These are phyloP conservation scores for Cladophialophora psammophila DNA, from an alignment of 2,329 filamentous ascomycete species.

Conservation along the genomic window DNA sequence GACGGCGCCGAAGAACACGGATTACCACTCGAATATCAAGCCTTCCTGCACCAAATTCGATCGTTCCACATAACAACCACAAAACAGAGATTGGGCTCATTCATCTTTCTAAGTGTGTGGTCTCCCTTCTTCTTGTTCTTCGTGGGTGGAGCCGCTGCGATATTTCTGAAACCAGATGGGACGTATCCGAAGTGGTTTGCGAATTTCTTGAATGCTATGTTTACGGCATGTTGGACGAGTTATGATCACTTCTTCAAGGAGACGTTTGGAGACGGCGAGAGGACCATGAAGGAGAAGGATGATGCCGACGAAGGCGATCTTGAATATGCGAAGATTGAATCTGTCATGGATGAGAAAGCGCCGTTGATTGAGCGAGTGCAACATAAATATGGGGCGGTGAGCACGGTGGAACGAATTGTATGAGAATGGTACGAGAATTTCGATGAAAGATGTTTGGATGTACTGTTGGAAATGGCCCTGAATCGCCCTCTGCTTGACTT, in stretches of 20 bases:
- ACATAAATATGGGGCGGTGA: constrained; percentile 28
- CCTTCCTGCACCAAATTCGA: constrained; percentile 72
- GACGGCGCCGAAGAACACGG: constrained; percentile 80
- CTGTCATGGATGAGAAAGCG: constrained; percentile 31
- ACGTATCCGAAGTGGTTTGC: constrained; percentile 73
- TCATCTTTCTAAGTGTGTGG: constrained; percentile 68
- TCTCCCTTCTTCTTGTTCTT: constrained; percentile 64
- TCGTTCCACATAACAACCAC: constrained; percentile 73
- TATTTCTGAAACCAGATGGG: constrained; percentile 71
- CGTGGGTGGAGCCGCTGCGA: constrained; percentile 51
- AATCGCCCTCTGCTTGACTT: not conserved
- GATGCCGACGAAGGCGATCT: constrained; percentile 25
- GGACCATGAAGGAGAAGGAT: constrained; percentile 52
- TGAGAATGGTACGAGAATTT: constrained; percentile 13
- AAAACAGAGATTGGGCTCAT: constrained; percentile 71
- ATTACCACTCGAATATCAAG: constrained; percentile 79
- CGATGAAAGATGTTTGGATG: not conserved
- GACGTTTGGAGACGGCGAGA: constrained; percentile 87
- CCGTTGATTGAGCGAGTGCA: constrained; percentile 29
- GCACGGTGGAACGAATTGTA: constrained; percentile 24
- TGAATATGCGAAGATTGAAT: not conserved
- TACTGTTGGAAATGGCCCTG: not conserved
- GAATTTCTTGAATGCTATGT: constrained; percentile 59
- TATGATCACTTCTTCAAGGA: constrained; percentile 71
- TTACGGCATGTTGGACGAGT: constrained; percentile 66